These are phyloP conservation scores for Tetracladium setigerum DNA, from an alignment of 495 filamentous ascomycete species.

Conservation along the genomic window DNA sequence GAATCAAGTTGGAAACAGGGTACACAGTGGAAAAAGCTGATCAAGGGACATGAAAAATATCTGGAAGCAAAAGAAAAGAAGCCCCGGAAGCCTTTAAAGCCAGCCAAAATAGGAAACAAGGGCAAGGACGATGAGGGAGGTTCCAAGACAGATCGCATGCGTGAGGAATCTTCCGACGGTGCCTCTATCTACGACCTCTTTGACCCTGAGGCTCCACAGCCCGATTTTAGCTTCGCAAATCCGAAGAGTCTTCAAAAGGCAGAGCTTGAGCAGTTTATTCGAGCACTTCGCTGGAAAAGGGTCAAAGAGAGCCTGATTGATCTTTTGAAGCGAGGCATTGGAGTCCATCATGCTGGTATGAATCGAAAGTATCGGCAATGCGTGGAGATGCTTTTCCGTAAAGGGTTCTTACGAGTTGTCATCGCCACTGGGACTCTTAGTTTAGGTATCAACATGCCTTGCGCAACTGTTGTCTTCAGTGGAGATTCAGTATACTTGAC, in stretches of 20 bases:
- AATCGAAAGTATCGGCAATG: slow-evolving; percentile 66
- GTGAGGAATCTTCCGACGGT: slow-evolving; percentile 44
- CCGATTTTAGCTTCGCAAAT: slow-evolving; percentile 60
- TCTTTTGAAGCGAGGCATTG: slow-evolving; percentile 56
- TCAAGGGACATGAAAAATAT: slow-evolving; percentile 51
- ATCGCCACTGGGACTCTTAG: slow-evolving; percentile 71
- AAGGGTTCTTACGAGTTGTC: slow-evolving; percentile 61
- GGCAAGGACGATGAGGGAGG: slow-evolving; percentile 32
- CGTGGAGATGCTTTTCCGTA: slow-evolving; percentile 67
- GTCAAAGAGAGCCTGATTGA: slow-evolving; percentile 41
- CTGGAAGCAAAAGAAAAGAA: slow-evolving; percentile 34
- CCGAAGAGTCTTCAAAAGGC: slow-evolving; percentile 38
- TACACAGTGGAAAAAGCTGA: slow-evolving; percentile 46
- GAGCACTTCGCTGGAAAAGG: slow-evolving; percentile 34
- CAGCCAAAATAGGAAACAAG: slow-evolving; percentile 22
- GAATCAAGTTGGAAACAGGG: slow-evolving; percentile 52
- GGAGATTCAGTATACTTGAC: slow-evolving; percentile 67
- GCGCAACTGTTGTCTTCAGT: slow-evolving; percentile 70
- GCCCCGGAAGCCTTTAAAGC: slow-evolving; percentile 22
- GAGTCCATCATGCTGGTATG: slow-evolving; percentile 75
- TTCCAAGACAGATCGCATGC: slow-evolving; percentile 43
- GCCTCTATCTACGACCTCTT: slow-evolving; percentile 50
- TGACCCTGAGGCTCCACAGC: slow-evolving; percentile 52
- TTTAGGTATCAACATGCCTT: slow-evolving; percentile 81
- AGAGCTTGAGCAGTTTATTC: slow-evolving; percentile 46